Percentiles rank a stretch among this genome's conserved stretches.
phyloP scores from a whole-genome alignment of 106 monocot genomes.

The Dendrobium officinale region DNA sequence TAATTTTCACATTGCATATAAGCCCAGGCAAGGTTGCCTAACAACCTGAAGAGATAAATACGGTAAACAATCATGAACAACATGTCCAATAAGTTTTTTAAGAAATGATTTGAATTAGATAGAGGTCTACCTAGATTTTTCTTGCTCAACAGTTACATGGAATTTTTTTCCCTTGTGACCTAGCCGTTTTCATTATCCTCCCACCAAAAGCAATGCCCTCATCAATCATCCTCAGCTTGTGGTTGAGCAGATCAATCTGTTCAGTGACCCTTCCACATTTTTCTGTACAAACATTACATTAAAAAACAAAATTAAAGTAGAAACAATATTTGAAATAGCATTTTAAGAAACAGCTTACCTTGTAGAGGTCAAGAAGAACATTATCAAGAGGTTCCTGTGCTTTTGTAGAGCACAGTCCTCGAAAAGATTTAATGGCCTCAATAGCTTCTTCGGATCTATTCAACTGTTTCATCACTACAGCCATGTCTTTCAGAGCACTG shows the following conservation, averaged over 20 bases:
- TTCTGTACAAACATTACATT: slow-evolving; percentile 32
- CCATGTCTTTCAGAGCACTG: slow-evolving; percentile 95
- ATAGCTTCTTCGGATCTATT: slow-evolving; percentile 93
- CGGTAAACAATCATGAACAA: background rate
- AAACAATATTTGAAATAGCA: no score
- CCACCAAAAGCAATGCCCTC: slow-evolving; percentile 86
- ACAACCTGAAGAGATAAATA: slow-evolving; percentile 2
- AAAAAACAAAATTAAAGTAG: background rate
- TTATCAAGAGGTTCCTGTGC: slow-evolving; percentile 94
- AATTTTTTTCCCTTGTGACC: slow-evolving; percentile 94
- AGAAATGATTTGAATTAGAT: slow-evolving; percentile 4
- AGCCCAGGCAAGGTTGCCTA: slow-evolving; percentile 95
- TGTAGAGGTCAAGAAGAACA: slow-evolving; percentile 91
- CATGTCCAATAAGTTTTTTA: slow-evolving; percentile 16
- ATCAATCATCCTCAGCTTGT: slow-evolving; percentile 65
- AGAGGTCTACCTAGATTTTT: slow-evolving; percentile 52
- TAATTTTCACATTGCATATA: slow-evolving; percentile 92
- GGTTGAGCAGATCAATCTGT: slow-evolving; percentile 66
- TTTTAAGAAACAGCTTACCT: slow-evolving; percentile 30
- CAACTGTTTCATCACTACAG: slow-evolving; percentile 98
- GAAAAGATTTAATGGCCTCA: slow-evolving; percentile 82
- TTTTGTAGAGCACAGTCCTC: slow-evolving; percentile 68
- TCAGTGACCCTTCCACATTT: slow-evolving; percentile 86
- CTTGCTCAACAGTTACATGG: slow-evolving; percentile 90
- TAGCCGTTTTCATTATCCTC: slow-evolving; percentile 76